These are phyloP conservation scores for Epichloe glyceriae DNA, from an alignment of 2,329 filamentous ascomycete genomes.

Conservation along the genomic window DNA sequence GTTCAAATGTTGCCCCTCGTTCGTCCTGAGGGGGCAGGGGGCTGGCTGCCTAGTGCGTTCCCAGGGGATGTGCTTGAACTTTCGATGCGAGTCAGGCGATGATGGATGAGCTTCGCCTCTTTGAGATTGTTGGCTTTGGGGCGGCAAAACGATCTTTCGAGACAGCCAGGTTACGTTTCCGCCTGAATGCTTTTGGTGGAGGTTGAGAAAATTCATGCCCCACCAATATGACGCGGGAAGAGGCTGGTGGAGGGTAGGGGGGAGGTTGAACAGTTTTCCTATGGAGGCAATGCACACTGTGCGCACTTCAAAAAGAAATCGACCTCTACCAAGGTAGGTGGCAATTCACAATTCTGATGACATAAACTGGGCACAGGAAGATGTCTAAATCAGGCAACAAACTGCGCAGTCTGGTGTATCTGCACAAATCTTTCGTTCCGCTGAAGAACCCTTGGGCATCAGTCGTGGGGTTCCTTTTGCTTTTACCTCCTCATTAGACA, in stretches of 20 bases:
- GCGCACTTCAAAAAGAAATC: background rate
- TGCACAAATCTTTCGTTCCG: too few species aligned
- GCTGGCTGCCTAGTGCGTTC: background rate
- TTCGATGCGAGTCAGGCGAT: background rate
- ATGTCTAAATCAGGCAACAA: background rate
- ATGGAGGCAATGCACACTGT: background rate
- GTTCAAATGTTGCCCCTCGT: constrained; percentile 1
- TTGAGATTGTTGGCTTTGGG: background rate
- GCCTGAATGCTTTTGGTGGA: constrained; percentile 10
- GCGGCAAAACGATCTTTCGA: constrained; percentile 1
- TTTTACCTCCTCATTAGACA: too few species aligned
- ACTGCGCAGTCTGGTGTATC: too few species aligned
- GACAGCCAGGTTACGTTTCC: constrained; percentile 5
- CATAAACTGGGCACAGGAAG: background rate
- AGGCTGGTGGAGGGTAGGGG: constrained; percentile 7
- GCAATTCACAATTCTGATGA: background rate
- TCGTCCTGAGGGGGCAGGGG: background rate
- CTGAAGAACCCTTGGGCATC: too few species aligned
- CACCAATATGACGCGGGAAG: constrained; percentile 24
- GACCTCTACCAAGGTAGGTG: background rate
- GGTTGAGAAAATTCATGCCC: constrained; percentile 29
- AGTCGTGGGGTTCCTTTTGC: too few species aligned
- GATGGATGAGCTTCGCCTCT: background rate
- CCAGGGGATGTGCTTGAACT: background rate
- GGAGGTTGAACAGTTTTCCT: constrained; percentile 10